Evolutionary conservation across 2,329 filamentous ascomycete genomes (phyloP).

Genomic region (Cladosporium velox): DNA sequence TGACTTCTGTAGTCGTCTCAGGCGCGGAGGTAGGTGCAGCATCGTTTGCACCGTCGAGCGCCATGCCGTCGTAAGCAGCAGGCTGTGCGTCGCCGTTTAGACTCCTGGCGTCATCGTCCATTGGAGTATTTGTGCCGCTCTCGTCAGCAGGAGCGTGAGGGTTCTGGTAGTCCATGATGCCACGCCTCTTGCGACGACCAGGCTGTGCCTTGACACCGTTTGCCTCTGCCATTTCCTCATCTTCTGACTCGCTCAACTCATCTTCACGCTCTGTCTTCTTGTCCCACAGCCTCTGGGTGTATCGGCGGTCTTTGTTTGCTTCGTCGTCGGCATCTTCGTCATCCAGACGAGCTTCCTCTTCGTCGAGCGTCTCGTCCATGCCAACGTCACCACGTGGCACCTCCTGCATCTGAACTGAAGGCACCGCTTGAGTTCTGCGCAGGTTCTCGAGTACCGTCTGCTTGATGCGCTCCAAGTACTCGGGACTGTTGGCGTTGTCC

Average conservation of each 20-base stretch:
- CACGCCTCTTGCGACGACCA: slow-evolving; percentile 51
- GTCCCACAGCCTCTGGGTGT: slow-evolving; percentile 81
- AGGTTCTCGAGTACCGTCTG: slow-evolving; percentile 67
- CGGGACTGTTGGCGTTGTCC: slow-evolving; percentile 69
- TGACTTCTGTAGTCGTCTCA: slow-evolving; percentile 31
- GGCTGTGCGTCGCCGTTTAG: slow-evolving; percentile 33
- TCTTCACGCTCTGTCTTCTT: slow-evolving; percentile 69
- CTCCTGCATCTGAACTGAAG: slow-evolving; percentile 66
- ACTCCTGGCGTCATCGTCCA: slow-evolving; percentile 35
- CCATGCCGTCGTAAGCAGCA: slow-evolving; percentile 27
- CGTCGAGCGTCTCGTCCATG: slow-evolving; percentile 60
- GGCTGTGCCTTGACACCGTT: slow-evolving; percentile 68
- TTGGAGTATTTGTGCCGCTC: slow-evolving; percentile 49
- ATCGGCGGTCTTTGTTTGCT: slow-evolving; percentile 78
- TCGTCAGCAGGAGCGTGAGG: slow-evolving; percentile 55
- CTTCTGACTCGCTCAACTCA: slow-evolving; percentile 78
- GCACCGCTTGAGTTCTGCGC: slow-evolving; percentile 60
- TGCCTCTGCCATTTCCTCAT: slow-evolving; percentile 74
- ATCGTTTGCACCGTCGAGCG: slow-evolving; percentile 31
- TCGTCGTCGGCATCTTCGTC: slow-evolving; percentile 82
- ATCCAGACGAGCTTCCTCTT: slow-evolving; percentile 65
- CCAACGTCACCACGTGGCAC: slow-evolving; percentile 60
- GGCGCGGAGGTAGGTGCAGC: slow-evolving; percentile 27
- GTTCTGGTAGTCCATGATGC: slow-evolving; percentile 64
- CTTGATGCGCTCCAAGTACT: slow-evolving; percentile 70